phyloP scores from a whole-genome alignment of 1,284 basidiomycete genomes.

The Phellopilus nigrolimitatus region DNA sequence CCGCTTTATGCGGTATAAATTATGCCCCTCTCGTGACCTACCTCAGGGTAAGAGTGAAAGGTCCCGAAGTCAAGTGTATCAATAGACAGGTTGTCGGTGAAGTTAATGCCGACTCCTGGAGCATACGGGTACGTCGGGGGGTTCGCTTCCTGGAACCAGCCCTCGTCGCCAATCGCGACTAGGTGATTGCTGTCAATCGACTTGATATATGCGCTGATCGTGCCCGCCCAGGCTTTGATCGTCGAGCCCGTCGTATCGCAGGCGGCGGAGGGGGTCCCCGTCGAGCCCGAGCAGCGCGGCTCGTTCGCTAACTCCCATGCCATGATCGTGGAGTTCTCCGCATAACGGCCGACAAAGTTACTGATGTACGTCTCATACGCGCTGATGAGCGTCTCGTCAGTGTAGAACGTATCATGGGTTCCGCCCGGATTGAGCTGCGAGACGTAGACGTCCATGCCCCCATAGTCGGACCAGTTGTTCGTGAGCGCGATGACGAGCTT shows the following conservation, averaged over 20 bases:
- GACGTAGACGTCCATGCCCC: constrained; percentile 45
- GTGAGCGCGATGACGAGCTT: constrained; percentile 57
- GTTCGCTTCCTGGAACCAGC: constrained; percentile 26
- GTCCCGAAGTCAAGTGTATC: constrained; percentile 29
- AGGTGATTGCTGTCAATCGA: constrained; percentile 25
- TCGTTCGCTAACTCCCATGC: constrained; percentile 34
- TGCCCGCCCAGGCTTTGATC: constrained; percentile 26
- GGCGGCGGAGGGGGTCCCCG: constrained; percentile 21
- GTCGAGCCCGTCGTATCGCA: constrained; percentile 24
- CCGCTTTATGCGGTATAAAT: no score
- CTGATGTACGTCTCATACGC: constrained; percentile 40
- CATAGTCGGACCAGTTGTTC: constrained; percentile 58
- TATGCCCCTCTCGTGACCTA: no score
- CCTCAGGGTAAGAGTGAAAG: constrained; percentile 27
- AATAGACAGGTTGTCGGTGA: constrained; percentile 25
- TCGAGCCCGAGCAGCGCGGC: constrained; percentile 24
- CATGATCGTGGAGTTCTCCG: constrained; percentile 36
- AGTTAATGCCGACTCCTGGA: constrained; percentile 25
- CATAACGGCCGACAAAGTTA: constrained; percentile 37
- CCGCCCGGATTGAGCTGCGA: constrained; percentile 32
- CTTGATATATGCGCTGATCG: constrained; percentile 27
- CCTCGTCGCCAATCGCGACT: constrained; percentile 42
- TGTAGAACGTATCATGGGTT: constrained; percentile 41
- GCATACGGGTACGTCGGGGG: constrained; percentile 23
- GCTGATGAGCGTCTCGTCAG: constrained; percentile 32